Evolutionary conservation across 2,329 filamentous ascomycete species (phyloP).

Genomic region (Alternaria postmessia): DNA sequence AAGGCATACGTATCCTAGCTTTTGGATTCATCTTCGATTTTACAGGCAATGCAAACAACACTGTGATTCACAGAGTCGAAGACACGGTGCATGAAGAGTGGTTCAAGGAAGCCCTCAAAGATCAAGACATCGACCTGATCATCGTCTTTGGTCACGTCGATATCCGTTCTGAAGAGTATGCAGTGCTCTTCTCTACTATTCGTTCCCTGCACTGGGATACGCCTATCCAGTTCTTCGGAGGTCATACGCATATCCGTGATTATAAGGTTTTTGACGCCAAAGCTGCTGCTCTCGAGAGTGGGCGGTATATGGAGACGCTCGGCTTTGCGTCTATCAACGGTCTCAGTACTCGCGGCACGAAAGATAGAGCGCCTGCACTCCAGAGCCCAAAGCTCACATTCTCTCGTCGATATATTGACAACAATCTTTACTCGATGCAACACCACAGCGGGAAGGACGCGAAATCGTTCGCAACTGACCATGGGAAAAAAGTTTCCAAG

Average conservation of each 20-base stretch:
- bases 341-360: constrained; percentile 55
- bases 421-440: constrained; percentile 84
- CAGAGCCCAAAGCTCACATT: constrained; percentile 63
- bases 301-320: constrained; percentile 93
- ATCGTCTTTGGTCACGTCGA: constrained; percentile 87
- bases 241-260: constrained; percentile 89
- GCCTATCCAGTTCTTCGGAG: constrained; percentile 91
- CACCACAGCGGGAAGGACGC: constrained; percentile 79
- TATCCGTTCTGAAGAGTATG: constrained; percentile 80
- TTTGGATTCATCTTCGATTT: constrained; percentile 98
- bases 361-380: constrained; percentile 25
- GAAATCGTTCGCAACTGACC: constrained; percentile 76
- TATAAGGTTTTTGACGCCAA: constrained; percentile 80
- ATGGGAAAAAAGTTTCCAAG: constrained; percentile 74
- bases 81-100: constrained; percentile 83
- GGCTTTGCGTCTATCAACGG: constrained; percentile 90
- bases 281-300: constrained; percentile 82
- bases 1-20: constrained; percentile 81
- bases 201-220: constrained; percentile 78
- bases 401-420: constrained; percentile 87
- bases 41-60: constrained; percentile 88
- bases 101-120: constrained; percentile 86
- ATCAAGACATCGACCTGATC: constrained; percentile 82
- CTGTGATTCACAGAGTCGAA: constrained; percentile 79
- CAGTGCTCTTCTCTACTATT: constrained; percentile 79